Evolutionary conservation across 177 flowering plant species (phyloP), one percentile per base, ranked within the genome.

Genomic region (Vitis hybrid): DNA sequence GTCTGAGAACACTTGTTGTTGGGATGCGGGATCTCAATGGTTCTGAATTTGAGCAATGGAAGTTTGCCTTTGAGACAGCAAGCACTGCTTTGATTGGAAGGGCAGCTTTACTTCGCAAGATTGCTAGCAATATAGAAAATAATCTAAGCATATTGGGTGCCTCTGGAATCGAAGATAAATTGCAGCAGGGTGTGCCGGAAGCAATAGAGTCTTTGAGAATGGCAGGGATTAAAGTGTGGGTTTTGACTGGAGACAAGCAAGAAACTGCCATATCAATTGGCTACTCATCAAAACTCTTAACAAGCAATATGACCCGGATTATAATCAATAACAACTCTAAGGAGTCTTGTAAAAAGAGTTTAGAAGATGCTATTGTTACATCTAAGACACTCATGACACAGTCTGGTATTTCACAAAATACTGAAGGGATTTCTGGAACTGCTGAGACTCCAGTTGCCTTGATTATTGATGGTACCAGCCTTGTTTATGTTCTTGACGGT

Each of bases 221-320:
- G 45, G 99, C 99, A 3, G 97, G 90, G 62, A 89, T 94, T 20
- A 88, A 89, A 75, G 98, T 94, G 22, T 94, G 99, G 98, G 98
- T 94, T 70, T 79, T 94, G 84, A 94, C 99, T 48, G 99, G 99
- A 68, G 99, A 94, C 81, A 94, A 94, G 84, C 98, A 94, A 81
- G 97, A 94, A 79, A 94, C 99, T 45, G 99, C 99, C 56, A 89
- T 93, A 74, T 92, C 99, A 31, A 93, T 94, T 78, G 98, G 98
- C 20, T 89, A 89, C 75, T 93, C 99, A 49, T 94, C 94, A 61
- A 91, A 87, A 82, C 97, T 94, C 39, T 79, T 94, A 51, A 91
- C 96, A 3, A 67, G 71, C 56, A 73, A 76, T 62, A 93, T 96
- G 99, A 90, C 85, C 57, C 94, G 89, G 72, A 89, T 96, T 64